A percentile compares a stretch with the other conserved stretches of the same genome.
These are phyloP conservation scores for Solanum appendiculatum DNA, from an alignment of 257 asterid genomes.

Conservation along the genomic window DNA sequence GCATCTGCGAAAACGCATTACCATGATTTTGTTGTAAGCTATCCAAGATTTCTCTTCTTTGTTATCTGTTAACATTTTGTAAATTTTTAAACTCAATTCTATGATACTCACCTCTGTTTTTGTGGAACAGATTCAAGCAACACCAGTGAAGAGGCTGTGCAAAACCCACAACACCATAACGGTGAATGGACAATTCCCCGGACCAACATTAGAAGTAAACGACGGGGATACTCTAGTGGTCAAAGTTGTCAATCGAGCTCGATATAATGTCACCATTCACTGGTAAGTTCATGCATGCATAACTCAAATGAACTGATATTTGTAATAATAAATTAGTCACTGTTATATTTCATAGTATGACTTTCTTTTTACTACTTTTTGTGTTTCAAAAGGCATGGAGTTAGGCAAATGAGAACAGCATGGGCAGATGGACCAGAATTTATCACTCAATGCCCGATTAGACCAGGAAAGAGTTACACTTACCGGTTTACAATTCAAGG, in stretches of 20 bases:
- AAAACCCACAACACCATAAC: conserved; percentile 54
- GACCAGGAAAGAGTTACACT: conserved; percentile 69
- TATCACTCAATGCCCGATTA: conserved; percentile 73
- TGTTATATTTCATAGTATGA: too few relatives aligned
- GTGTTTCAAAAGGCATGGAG: conserved; percentile 58
- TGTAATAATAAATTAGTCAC: too few relatives aligned
- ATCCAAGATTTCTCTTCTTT: background rate
- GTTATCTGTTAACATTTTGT: background rate
- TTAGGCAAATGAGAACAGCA: conserved; percentile 59
- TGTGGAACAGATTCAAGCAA: conserved; percentile 55
- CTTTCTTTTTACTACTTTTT: background rate
- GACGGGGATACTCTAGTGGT: conserved; percentile 70
- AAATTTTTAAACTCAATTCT: background rate
- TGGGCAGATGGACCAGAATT: conserved; percentile 94
- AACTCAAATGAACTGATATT: background rate
- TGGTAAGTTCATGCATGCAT: conserved; percentile 30
- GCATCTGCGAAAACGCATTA: conserved; percentile 40
- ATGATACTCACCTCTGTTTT: background rate
- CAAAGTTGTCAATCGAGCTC: conserved; percentile 55
- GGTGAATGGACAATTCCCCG: conserved; percentile 70
- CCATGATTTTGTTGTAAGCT: conserved; percentile 64
- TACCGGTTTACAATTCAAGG: conserved; percentile 68
- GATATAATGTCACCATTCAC: conserved; percentile 68
- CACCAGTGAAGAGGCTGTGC: conserved; percentile 91
- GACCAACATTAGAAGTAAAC: conserved; percentile 66